Percentiles rank a stretch among this genome's conserved stretches.
Evolutionary conservation across 306 rosid species (phyloP).

Genomic region (Urtica urens): DNA sequence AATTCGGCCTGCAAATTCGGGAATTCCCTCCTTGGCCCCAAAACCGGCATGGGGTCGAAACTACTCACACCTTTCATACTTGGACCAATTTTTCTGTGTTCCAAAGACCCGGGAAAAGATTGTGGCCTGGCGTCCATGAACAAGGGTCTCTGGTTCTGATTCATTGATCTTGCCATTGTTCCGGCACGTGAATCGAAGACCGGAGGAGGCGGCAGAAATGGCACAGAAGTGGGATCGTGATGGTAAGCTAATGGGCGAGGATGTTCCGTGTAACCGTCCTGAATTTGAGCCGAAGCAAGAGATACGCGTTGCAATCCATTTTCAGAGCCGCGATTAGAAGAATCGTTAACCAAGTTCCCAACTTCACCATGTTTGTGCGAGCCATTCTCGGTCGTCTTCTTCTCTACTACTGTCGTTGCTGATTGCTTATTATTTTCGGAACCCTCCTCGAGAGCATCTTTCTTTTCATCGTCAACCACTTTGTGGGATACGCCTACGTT

Average conservation of each 20-base stretch:
- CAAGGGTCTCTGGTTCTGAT: slow-evolving; percentile 21
- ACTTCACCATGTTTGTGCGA: slow-evolving; percentile 26
- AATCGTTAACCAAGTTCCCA: slow-evolving; percentile 32
- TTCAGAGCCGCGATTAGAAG: slow-evolving; percentile 12
- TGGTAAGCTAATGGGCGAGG: slow-evolving; percentile 24
- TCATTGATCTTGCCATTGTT: slow-evolving; percentile 26
- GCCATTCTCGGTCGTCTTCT: slow-evolving; percentile 34
- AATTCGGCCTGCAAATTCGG: slow-evolving; percentile 33
- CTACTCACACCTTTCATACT: slow-evolving; percentile 29
- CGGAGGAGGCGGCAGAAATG: slow-evolving; percentile 30
- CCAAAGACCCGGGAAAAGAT: slow-evolving; percentile 20
- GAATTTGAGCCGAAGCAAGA: slow-evolving; percentile 22
- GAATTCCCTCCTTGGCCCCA: slow-evolving; percentile 48
- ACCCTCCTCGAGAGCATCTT: slow-evolving; percentile 22
- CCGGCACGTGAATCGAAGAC: slow-evolving; percentile 40
- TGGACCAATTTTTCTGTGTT: slow-evolving; percentile 17
- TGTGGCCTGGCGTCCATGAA: slow-evolving; percentile 14
- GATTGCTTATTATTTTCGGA: slow-evolving; percentile 19
- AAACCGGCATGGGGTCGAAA: slow-evolving; percentile 22
- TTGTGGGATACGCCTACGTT: slow-evolving; percentile 19
- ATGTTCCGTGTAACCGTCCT: slow-evolving; percentile 20
- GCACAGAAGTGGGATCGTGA: slow-evolving; percentile 29
- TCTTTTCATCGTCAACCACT: slow-evolving; percentile 23
- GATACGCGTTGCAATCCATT: slow-evolving; percentile 30
- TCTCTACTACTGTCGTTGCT: slow-evolving; percentile 18